Conservation (phyloP, 768 basidiomycete genomes). For the Leccinellum luteum region DNA sequence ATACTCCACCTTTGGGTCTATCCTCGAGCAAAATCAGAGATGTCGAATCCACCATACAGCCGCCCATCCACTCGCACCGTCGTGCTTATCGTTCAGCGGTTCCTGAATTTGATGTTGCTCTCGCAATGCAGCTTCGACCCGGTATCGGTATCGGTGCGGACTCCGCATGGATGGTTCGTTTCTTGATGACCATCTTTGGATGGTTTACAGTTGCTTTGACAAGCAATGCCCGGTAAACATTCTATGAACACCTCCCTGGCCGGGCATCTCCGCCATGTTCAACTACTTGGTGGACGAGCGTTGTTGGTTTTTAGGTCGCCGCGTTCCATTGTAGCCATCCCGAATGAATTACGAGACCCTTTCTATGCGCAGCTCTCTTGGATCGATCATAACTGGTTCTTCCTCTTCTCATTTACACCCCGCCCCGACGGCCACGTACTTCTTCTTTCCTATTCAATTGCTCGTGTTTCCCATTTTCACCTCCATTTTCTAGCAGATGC, state of each 20-base stretch:
- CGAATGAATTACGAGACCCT: neutral
- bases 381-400: neutral
- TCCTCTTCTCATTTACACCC: neutral
- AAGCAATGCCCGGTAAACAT: slow-evolving; percentile 27
- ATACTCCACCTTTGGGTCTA: slow-evolving; percentile 21
- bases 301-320: neutral
- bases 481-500: neutral
- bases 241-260: neutral
- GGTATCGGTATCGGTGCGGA: slow-evolving; percentile 70
- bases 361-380: slow-evolving; percentile 7
- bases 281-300: neutral
- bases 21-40: slow-evolving; percentile 2
- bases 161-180: slow-evolving; percentile 76
- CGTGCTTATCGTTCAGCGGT: slow-evolving; percentile 42
- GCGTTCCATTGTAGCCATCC: neutral
- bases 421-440: neutral
- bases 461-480: neutral
- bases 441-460: neutral
- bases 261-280: neutral
- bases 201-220: slow-evolving; percentile 67
- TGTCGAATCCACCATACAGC: slow-evolving; percentile 5
- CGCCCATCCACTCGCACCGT: slow-evolving; percentile 21
- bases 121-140: slow-evolving; percentile 76
- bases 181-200: slow-evolving; percentile 76
- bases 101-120: slow-evolving; percentile 56